These are phyloP conservation scores for Hericium erinaceus DNA, from an alignment of 768 basidiomycete genomes.

Conservation along the genomic window DNA sequence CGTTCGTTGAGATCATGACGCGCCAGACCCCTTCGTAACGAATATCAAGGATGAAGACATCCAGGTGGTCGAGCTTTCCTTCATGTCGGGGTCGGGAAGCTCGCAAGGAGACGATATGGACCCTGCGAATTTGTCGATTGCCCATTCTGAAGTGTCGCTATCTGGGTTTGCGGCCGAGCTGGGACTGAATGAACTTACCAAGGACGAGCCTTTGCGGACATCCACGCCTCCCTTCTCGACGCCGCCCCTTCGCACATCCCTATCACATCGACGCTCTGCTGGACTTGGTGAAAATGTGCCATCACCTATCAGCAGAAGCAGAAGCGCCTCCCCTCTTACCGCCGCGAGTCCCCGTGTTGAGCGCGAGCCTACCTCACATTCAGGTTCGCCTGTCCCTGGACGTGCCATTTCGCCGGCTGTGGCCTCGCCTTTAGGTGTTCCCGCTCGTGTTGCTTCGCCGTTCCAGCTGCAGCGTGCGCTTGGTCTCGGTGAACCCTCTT, in stretches of 20 bases:
- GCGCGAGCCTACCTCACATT: neutral
- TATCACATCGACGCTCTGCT: neutral
- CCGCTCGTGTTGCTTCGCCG: slow-evolving; percentile 10
- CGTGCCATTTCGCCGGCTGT: slow-evolving; percentile 6
- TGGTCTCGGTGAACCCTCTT: slow-evolving; percentile 8
- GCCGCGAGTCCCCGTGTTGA: neutral
- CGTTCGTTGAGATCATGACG: slow-evolving; percentile 16
- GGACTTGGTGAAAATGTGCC: slow-evolving; percentile 2
- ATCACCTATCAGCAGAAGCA: slow-evolving; percentile 5
- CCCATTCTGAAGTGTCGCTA: slow-evolving; percentile 27
- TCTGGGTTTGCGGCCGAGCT: slow-evolving; percentile 19
- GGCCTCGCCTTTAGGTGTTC: slow-evolving; percentile 5
- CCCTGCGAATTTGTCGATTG: slow-evolving; percentile 18
- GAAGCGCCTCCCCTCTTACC: slow-evolving; percentile 9
- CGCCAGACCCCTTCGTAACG: slow-evolving; percentile 18
- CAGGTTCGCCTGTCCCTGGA: neutral
- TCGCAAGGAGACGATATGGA: neutral
- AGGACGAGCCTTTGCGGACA: neutral
- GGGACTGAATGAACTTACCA: neutral
- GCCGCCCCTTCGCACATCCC: neutral
- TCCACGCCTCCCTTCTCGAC: neutral
- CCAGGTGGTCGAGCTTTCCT: slow-evolving; percentile 19
- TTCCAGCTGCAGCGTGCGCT: neutral
- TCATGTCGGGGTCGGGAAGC: slow-evolving; percentile 15
- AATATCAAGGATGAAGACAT: slow-evolving; percentile 18